Conservation (phyloP, 768 basidiomycete genomes). For the Termitomyces sp. region DNA sequence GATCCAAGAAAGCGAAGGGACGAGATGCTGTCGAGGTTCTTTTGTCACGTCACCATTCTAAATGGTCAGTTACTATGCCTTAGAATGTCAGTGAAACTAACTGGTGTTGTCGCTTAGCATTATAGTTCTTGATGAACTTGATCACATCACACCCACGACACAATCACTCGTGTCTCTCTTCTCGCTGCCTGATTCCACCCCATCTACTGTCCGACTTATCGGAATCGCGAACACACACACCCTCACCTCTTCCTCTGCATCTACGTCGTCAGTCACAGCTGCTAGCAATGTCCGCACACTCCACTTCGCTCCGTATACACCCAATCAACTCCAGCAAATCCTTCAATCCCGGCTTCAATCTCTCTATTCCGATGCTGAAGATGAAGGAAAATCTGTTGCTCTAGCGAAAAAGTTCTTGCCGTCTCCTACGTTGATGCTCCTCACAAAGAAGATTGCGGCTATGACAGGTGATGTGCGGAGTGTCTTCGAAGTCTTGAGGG, state of each 20-base stretch:
- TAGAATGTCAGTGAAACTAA: not conserved
- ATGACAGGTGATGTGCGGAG: constrained; percentile 81
- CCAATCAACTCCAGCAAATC: constrained; percentile 67
- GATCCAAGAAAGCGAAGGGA: constrained; percentile 42
- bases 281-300: constrained; percentile 52
- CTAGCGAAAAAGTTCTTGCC: constrained; percentile 57
- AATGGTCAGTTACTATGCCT: constrained; percentile 43
- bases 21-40: constrained; percentile 45
- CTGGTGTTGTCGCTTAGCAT: constrained; percentile 41
- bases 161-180: constrained; percentile 64
- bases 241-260: constrained; percentile 54
- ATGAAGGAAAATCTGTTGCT: constrained; percentile 21
- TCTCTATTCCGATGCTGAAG: constrained; percentile 35
- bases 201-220: constrained; percentile 60
- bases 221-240: constrained; percentile 91
- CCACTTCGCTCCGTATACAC: constrained; percentile 80
- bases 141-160: constrained; percentile 67
- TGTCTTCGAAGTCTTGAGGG: constrained; percentile 75
- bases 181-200: constrained; percentile 54
- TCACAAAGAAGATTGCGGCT: constrained; percentile 78
- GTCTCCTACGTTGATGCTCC: constrained; percentile 56
- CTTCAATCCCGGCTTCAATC: constrained; percentile 59
- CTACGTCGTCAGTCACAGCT: constrained; percentile 30
- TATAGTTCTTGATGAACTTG: constrained; percentile 82
- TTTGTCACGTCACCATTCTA: constrained; percentile 38